Evolutionary conservation across 2,329 filamentous ascomycete species (phyloP), one percentile per base, ranked within the genome.

Genomic region (Bretziella fagacearum): DNA sequence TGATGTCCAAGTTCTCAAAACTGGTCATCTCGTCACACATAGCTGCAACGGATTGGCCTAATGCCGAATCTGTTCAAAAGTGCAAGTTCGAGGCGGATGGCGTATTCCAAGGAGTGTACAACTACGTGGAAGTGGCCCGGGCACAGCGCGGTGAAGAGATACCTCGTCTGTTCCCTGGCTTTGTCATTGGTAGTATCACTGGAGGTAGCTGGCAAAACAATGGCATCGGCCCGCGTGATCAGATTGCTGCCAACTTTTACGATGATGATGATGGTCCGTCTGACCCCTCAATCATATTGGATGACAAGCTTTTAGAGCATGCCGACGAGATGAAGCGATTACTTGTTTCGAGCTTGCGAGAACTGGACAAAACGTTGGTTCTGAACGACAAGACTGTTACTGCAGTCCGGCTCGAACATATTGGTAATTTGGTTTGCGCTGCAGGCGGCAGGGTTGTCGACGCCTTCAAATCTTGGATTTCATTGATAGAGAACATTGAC

Each of bases 1-100:
- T 96, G 79, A 98, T 98, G 91, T 96, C 91, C 37, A 87, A 93
- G 56, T 98, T 98, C 61, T 96, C 91, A n/a, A 98, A 98, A 62
- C 71, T 98, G 7, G 91, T 98, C 37, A 79, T 98, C 42, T 98
- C 91, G 2, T 96, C 91, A 11, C 91, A 98, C 59, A 95, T 98
- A 59, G 91, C 91, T 32, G 86, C 89, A 4, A 84, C 89, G 27
- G 91, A 98, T 64, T 96, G 86, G 77, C 87, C 89, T 6, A 86
- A 89, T 47, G 79, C 84, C 13, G 91, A 98, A 62, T 93, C 89
- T 1, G 83, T 89, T 52, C 81, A 91, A 47, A 98, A 98, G 61
- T 98, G 91, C 58, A 64, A 96, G 54, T 85, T 93, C 59, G 91
- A 98, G 65, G 91, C 91, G n/a, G 91, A 98, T 52, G 91, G 91